Conservation (phyloP, 371 early-diverging fungal species). For the Apophysomyces ossiformis region DNA sequence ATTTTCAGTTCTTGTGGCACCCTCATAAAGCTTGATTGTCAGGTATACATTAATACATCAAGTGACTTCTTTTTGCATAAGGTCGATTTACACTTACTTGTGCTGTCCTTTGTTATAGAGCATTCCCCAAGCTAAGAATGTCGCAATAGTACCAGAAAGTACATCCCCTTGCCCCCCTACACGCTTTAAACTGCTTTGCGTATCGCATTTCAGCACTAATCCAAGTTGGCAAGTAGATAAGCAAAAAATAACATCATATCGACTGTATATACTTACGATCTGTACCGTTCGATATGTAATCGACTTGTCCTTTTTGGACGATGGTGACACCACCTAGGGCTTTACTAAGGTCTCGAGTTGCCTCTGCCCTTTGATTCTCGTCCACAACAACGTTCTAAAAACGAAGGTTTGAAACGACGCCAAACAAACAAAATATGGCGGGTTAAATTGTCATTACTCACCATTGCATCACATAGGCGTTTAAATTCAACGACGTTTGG, state of each 20-base stretch:
- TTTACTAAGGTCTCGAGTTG: constrained; percentile 50
- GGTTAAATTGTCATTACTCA: constrained; percentile 15
- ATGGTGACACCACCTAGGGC: constrained; percentile 75
- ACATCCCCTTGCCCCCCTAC: constrained; percentile 99
- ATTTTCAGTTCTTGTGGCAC: constrained; percentile 44
- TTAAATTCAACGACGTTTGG: constrained; percentile 91
- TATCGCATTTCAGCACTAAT: constrained; percentile 63
- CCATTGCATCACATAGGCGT: constrained; percentile 77
- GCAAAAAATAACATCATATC: not conserved
- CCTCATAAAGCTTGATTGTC: constrained; percentile 21
- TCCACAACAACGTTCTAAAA: constrained; percentile 47
- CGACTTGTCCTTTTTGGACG: constrained; percentile 85
- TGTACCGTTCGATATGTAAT: constrained; percentile 82
- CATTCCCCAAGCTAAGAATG: constrained; percentile 89
- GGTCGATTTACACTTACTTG: constrained; percentile 44
- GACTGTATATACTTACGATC: constrained; percentile 44
- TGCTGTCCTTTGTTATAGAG: constrained; percentile 65
- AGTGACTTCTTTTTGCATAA: not conserved
- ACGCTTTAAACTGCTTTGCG: constrained; percentile 81
- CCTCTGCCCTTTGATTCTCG: constrained; percentile 38
- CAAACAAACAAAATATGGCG: not conserved
- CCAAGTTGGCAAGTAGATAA: constrained; percentile 7
- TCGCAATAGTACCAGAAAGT: constrained; percentile 85
- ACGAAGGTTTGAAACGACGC: no score
- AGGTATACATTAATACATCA: not conserved